phyloP scores from a whole-genome alignment of 441 rosid genomes.

The Populus hybrid region DNA sequence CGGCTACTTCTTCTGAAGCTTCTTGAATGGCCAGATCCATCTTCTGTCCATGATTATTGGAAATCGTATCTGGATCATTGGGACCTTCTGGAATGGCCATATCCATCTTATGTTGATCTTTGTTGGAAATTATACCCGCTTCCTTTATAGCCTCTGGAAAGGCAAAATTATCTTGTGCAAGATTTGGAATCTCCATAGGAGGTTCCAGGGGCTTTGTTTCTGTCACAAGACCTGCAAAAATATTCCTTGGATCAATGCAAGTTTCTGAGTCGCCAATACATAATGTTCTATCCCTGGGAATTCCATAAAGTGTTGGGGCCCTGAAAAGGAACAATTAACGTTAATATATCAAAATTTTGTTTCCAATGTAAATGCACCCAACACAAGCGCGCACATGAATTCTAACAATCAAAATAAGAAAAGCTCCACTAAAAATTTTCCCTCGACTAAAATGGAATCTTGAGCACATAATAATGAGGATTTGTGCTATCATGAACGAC shows the following conservation, averaged over 20 bases:
- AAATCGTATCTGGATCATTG: slow-evolving; percentile 25
- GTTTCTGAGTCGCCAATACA: slow-evolving; percentile 57
- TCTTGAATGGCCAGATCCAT: slow-evolving; percentile 19
- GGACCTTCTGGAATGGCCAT: slow-evolving; percentile 23
- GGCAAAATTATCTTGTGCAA: slow-evolving; percentile 30
- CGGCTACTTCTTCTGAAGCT: slow-evolving; percentile 33
- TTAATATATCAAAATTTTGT: not conserved
- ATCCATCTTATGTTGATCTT: slow-evolving; percentile 12
- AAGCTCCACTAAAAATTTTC: not conserved
- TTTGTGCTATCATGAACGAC: no score
- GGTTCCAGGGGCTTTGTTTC: slow-evolving; percentile 48
- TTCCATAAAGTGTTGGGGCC: slow-evolving; percentile 81
- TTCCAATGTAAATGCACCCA: not conserved
- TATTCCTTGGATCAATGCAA: slow-evolving; percentile 51
- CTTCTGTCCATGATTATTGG: slow-evolving; percentile 20
- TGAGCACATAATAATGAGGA: no score
- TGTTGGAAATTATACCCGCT: slow-evolving; percentile 18
- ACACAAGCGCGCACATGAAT: not conserved
- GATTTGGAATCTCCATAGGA: slow-evolving; percentile 31
- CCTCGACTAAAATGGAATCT: no score
- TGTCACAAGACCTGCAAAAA: slow-evolving; percentile 43
- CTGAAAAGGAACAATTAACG: slow-evolving; percentile 42
- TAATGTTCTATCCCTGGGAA: slow-evolving; percentile 64
- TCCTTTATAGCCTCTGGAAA: slow-evolving; percentile 38
- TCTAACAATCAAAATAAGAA: not conserved